phyloP scores from a whole-genome alignment of 495 filamentous ascomycete species.

The Sabuloglossum arenarium region DNA sequence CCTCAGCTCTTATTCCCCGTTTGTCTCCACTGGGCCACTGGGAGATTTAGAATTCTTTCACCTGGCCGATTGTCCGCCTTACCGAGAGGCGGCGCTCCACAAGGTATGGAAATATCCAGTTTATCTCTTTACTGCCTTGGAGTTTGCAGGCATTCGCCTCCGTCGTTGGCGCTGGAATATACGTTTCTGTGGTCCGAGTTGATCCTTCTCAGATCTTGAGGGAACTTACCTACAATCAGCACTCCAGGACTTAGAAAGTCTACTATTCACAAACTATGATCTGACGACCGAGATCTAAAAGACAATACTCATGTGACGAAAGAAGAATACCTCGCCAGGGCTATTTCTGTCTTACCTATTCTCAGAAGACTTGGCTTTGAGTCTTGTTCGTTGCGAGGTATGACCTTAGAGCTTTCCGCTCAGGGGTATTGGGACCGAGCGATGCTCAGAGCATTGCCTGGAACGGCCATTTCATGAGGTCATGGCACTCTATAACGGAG shows the following conservation, averaged over 20 bases:
- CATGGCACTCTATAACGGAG: no score
- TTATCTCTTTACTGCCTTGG: conserved; percentile 33
- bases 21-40: conserved; percentile 30
- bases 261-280: conserved; percentile 47
- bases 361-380: conserved; percentile 44
- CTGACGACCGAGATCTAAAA: conserved; percentile 13
- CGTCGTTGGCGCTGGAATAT: conserved; percentile 62
- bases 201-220: conserved; percentile 28
- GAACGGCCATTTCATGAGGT: no score
- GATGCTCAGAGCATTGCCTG: no score
- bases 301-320: conserved; percentile 15
- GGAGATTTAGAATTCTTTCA: conserved; percentile 33
- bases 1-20: conserved; percentile 20
- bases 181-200: conserved; percentile 28
- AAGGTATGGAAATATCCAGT: conserved; percentile 48
- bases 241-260: conserved; percentile 35
- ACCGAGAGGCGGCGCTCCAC: conserved; percentile 21
- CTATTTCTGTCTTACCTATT: conserved; percentile 35
- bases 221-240: conserved; percentile 30
- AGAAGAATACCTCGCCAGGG: conserved; percentile 29
- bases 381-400: no score
- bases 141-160: conserved; percentile 25
- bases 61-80: conserved; percentile 31
- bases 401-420: no score
- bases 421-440: no score